A percentile compares a stretch with the other conserved stretches of the same genome.
These are phyloP conservation scores for Nemania bipapillata DNA, from an alignment of 2,329 filamentous ascomycete genomes.

Conservation along the genomic window DNA sequence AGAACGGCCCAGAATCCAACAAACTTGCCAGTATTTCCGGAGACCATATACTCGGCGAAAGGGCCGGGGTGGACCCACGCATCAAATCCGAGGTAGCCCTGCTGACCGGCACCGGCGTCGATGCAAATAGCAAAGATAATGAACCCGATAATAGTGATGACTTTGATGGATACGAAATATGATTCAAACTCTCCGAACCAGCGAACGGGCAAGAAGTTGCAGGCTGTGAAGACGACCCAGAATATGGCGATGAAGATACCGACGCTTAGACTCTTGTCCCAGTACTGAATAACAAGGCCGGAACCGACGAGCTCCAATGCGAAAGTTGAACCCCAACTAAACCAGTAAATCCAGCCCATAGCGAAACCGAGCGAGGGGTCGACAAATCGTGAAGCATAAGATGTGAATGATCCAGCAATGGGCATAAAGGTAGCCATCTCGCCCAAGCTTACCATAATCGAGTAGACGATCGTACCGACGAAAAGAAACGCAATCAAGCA, in stretches of 20 bases:
- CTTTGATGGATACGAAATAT: slow-evolving; percentile 81
- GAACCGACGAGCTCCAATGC: slow-evolving; percentile 78
- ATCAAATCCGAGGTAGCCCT: slow-evolving; percentile 78
- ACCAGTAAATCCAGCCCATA: slow-evolving; percentile 88
- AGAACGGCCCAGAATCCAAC: slow-evolving; percentile 76
- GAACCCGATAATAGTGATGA: slow-evolving; percentile 78
- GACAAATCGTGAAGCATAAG: slow-evolving; percentile 79
- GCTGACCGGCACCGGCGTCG: slow-evolving; percentile 74
- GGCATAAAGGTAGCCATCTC: slow-evolving; percentile 84
- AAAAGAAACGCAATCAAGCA: slow-evolving; percentile 75
- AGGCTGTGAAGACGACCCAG: slow-evolving; percentile 73
- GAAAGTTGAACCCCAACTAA: slow-evolving; percentile 77
- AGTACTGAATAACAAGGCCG: slow-evolving; percentile 80
- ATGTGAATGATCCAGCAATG: slow-evolving; percentile 78
- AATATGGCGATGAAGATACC: slow-evolving; percentile 79
- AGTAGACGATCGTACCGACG: slow-evolving; percentile 77
- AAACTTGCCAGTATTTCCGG: slow-evolving; percentile 68
- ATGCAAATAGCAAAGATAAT: slow-evolving; percentile 80
- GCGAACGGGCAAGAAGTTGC: slow-evolving; percentile 77
- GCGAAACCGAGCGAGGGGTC: slow-evolving; percentile 75
- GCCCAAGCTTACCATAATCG: slow-evolving; percentile 75
- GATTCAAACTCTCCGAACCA: slow-evolving; percentile 83
- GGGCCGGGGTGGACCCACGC: slow-evolving; percentile 76
- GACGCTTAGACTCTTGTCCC: slow-evolving; percentile 70
- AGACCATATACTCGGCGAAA: slow-evolving; percentile 70